A percentile compares a stretch with the other conserved stretches of the same genome.
Evolutionary conservation across 106 monocot genomes (phyloP).

Genomic region (Platanthera guangdongensis): DNA sequence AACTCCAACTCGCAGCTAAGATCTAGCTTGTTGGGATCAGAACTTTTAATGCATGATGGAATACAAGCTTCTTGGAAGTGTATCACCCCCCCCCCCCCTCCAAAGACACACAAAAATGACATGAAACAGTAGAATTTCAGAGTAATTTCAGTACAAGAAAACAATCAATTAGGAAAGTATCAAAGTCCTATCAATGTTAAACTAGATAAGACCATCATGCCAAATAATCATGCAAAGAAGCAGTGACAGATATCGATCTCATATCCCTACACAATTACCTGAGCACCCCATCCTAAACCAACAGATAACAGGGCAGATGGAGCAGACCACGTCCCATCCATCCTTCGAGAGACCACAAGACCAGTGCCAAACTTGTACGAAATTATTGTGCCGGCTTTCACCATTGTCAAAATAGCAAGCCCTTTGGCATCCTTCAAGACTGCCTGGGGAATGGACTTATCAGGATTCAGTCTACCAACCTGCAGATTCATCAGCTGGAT

Average conservation of each 20-base stretch:
- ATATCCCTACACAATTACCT: conserved; percentile 39
- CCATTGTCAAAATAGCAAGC: conserved; percentile 85
- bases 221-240: not conserved
- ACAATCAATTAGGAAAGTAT: not conserved
- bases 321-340: conserved; percentile 89
- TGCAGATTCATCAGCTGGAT: conserved; percentile 16
- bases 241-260: not conserved
- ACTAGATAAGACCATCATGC: not conserved
- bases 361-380: conserved; percentile 94
- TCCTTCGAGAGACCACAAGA: conserved; percentile 67
- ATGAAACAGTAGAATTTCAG: not conserved
- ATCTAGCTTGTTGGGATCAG: not conserved
- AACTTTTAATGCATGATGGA: not conserved
- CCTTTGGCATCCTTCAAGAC: conserved; percentile 74
- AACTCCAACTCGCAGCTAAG: not conserved
- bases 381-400: conserved; percentile 67
- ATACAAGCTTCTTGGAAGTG: not conserved
- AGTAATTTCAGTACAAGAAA: not conserved
- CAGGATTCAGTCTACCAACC: conserved; percentile 75
- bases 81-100: not conserved
- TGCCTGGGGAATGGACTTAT: conserved; percentile 70
- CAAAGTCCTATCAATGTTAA: not conserved
- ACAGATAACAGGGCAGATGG: conserved; percentile 80
- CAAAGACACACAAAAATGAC: not conserved
- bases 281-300: conserved; percentile 97